Evolutionary conservation across 2,329 filamentous ascomycete genomes (phyloP).

Genomic region (Fusarium sp.): DNA sequence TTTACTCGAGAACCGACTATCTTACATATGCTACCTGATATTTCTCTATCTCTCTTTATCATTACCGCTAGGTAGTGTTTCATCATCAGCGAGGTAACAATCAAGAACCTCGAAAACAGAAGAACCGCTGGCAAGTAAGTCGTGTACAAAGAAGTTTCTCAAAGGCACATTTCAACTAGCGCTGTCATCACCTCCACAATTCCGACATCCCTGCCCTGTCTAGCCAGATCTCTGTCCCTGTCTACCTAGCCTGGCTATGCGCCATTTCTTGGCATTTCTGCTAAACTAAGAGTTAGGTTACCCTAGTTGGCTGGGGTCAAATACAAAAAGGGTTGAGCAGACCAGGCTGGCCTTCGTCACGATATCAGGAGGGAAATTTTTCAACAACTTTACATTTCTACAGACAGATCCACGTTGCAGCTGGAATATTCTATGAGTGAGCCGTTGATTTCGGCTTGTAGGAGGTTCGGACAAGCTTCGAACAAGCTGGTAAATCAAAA

Average conservation of each 20-base stretch:
- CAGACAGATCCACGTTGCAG: neutral
- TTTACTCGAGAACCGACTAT: neutral
- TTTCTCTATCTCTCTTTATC: neutral
- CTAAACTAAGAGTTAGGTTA: neutral
- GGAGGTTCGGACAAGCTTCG: neutral
- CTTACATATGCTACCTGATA: neutral
- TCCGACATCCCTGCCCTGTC: conserved; percentile 35
- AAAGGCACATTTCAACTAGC: conserved; percentile 1
- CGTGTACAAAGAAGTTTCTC: neutral
- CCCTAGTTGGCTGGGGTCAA: conserved; percentile 20
- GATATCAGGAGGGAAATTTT: neutral
- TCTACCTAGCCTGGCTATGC: conserved; percentile 24
- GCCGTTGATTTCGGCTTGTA: neutral
- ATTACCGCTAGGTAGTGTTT: neutral
- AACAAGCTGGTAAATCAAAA: neutral
- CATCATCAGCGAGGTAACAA: neutral
- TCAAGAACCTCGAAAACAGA: neutral
- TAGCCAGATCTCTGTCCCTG: conserved; percentile 33
- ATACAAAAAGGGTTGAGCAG: neutral
- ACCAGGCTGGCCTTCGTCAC: neutral
- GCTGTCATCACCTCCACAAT: conserved; percentile 28
- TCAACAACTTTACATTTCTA: neutral
- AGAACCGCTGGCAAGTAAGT: neutral
- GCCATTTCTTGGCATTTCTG: conserved; percentile 39
- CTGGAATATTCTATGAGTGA: neutral